Evolutionary conservation across 2,329 filamentous ascomycete genomes (phyloP).

Genomic region (Colletotrichum tropicicola): DNA sequence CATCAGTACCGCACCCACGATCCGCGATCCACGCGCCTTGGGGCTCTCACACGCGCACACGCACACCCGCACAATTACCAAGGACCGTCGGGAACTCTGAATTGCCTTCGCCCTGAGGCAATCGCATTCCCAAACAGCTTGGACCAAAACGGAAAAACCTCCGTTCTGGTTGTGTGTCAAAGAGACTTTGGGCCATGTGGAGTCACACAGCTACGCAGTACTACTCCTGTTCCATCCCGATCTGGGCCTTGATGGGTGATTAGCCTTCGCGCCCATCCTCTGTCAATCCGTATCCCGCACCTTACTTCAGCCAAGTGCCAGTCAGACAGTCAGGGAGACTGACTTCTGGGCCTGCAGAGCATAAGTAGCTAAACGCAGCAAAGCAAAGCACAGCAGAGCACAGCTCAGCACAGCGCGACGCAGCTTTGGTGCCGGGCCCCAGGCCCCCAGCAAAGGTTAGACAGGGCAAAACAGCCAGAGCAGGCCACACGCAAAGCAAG

Average conservation of each 20-base stretch:
- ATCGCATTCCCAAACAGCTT: conserved; percentile 24
- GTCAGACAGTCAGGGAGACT: background rate
- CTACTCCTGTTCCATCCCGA: conserved; percentile 18
- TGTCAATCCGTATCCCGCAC: background rate
- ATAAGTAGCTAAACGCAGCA: background rate
- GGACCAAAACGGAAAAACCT: conserved; percentile 25
- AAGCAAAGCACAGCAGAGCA: background rate
- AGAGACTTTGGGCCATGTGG: conserved; percentile 31
- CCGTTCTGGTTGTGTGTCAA: conserved; percentile 22
- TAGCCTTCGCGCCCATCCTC: conserved; percentile 10
- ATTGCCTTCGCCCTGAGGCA: background rate
- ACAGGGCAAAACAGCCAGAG: background rate
- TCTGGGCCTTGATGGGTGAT: conserved; percentile 19
- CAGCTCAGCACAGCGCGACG: background rate
- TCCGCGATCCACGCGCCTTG: background rate
- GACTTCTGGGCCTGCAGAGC: background rate
- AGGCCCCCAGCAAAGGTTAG: background rate
- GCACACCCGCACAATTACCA: background rate
- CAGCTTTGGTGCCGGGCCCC: background rate
- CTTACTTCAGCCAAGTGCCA: background rate
- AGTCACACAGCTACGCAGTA: conserved; percentile 3
- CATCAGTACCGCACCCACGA: conserved; percentile 2
- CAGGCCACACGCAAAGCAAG: background rate
- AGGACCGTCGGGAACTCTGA: conserved; percentile 1
- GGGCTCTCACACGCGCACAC: background rate